Base-by-base conservation (phyloP, 2,329 filamentous ascomycete species). In the Xylariaceae sp. region DNA sequence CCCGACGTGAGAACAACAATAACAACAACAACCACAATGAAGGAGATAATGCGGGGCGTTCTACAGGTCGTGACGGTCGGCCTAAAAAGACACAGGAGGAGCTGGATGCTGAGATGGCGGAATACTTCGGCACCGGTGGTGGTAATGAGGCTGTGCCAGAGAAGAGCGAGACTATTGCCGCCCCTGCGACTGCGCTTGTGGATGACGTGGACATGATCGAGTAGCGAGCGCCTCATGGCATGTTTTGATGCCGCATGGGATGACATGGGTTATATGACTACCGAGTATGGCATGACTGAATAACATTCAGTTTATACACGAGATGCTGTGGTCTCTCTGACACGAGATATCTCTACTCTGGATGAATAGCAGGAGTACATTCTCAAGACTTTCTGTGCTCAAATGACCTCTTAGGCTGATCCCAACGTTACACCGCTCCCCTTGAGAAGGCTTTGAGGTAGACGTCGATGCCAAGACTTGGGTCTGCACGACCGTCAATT, bases 61-160 rank as follows among this genome's bases (percentile, higher is more conserved):
- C 71, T 32, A 52, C 62, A 31, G 73, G 73, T 42, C 75, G 73
- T 15, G 77, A 81, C 46, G 78, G 79, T 36, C 80, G 89, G 43
- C 77, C 83, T 2, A 86, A 83, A 70, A 96, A 95, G 79, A 96
- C 91, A 0, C 87, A 90, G 58, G 89, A 95, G 61, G 89, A 96
- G 66, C 76, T 96, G 38, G 91, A 96, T 67, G 89, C 89, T n/a
- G 91, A 96, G 71, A 96, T 96, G 91, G 90, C 86, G 30, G 89
- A 96, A 65, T 96, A 96, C 69, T 96, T 90, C 75, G 84, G 79
- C 30, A 73, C 72, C 22, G 67, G 68, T 35, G 65, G 61, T 49
- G 68, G 60, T 42, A 69, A 64, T 45, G 68, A 63, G n/a, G 71
- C 68, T 33, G 71, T 65, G 19, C 62, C 67, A 22, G 64, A 63